phyloP scores from a whole-genome alignment of 768 basidiomycete genomes.

The Crassisporium funariophilum region DNA sequence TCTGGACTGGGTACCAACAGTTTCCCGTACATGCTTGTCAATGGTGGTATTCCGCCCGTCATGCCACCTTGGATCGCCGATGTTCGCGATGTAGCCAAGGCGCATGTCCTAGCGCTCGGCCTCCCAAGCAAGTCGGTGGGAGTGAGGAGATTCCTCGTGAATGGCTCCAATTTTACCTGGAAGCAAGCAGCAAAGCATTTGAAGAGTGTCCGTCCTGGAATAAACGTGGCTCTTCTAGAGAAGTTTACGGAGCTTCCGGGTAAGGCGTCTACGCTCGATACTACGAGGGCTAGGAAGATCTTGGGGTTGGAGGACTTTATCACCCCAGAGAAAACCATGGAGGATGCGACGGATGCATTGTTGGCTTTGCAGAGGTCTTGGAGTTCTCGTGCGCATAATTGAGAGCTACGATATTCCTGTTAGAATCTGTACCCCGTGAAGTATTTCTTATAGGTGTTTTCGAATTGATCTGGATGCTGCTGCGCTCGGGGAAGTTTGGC shows the following conservation, averaged over 20 bases:
- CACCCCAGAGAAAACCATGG: conserved; percentile 26
- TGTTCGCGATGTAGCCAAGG: conserved; percentile 38
- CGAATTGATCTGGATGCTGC: no score
- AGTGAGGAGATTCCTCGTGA: conserved; percentile 33
- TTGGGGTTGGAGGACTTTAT: conserved; percentile 28
- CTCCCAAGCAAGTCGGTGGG: conserved; percentile 24
- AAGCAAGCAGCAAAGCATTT: conserved; percentile 29
- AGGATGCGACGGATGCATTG: conserved; percentile 29
- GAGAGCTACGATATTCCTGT: no score
- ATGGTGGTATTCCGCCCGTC: conserved; percentile 20
- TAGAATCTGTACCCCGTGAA: no score
- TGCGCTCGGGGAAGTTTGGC: no score
- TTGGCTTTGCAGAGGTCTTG: conserved; percentile 27
- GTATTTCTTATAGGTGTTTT: no score
- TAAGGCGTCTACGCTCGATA: conserved; percentile 26
- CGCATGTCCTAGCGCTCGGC: conserved; percentile 34
- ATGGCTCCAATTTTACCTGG: conserved; percentile 30
- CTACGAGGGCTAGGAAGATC: conserved; percentile 25
- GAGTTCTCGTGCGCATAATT: no score
- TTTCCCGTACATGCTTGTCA: conserved; percentile 29
- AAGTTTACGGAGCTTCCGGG: conserved; percentile 24
- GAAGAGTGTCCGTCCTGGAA: no score
- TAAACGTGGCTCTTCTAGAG: no score
- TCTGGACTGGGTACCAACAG: conserved; percentile 32
- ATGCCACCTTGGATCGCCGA: conserved; percentile 33